Conservation (phyloP, 495 filamentous ascomycete species). For the Melanomma pulvis-pyrius region DNA sequence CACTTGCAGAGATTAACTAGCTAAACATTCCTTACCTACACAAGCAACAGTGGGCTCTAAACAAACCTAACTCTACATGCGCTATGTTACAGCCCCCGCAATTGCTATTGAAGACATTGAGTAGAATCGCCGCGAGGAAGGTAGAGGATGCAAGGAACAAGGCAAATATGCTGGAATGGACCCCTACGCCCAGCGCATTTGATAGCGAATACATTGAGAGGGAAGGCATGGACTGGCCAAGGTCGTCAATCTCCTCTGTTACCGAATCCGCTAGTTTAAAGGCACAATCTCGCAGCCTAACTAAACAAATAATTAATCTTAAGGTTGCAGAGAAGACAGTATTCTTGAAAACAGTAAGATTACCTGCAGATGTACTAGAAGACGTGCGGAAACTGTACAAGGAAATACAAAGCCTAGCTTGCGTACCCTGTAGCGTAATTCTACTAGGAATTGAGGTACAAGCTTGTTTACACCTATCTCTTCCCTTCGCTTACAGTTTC, state of each 20-base stretch:
- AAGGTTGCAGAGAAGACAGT: slow-evolving; percentile 26
- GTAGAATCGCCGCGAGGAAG: slow-evolving; percentile 10
- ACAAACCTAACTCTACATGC: not conserved
- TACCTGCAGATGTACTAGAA: slow-evolving; percentile 23
- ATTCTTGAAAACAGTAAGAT: slow-evolving; percentile 18
- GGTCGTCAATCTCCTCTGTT: slow-evolving; percentile 6
- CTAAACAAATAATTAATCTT: slow-evolving; percentile 28
- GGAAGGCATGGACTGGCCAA: not conserved
- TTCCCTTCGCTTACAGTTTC: slow-evolving; percentile 8
- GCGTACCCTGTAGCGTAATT: slow-evolving; percentile 18
- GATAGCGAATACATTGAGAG: not conserved
- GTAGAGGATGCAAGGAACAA: slow-evolving; percentile 24
- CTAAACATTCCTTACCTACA: too few relatives aligned
- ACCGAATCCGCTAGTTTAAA: slow-evolving; percentile 26
- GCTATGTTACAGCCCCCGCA: slow-evolving; percentile 11
- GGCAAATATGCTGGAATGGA: slow-evolving; percentile 7
- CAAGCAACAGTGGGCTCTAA: slow-evolving; percentile 26
- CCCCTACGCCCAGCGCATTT: slow-evolving; percentile 8
- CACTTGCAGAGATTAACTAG: slow-evolving; percentile 27
- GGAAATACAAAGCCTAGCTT: slow-evolving; percentile 21
- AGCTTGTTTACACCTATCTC: slow-evolving; percentile 11
- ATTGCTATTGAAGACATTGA: slow-evolving; percentile 19
- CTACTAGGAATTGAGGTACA: slow-evolving; percentile 35
- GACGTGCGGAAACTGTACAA: slow-evolving; percentile 25
- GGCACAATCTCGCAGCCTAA: slow-evolving; percentile 34